Evolutionary conservation across 1,284 basidiomycete species (phyloP), one percentile per base, ranked within the genome.

Genomic region (Rhodotorula sp.): DNA sequence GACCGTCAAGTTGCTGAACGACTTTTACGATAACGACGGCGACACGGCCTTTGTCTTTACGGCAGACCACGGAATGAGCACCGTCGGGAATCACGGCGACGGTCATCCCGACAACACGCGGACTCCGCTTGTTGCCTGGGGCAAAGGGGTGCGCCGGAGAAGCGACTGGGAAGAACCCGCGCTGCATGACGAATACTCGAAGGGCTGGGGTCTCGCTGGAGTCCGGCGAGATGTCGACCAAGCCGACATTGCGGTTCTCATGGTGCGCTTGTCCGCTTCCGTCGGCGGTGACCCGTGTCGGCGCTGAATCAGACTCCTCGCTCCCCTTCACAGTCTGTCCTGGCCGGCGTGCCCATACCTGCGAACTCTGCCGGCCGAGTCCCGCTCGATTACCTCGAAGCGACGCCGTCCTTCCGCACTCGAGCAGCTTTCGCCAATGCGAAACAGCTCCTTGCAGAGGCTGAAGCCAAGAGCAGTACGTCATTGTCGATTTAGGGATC

Each of bases 1-100:
- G 69, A 87, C 89, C 0, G 90, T 92, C 76, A 77, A 81, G 52
- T 82, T 91, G 18, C 81, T 94, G 48, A 80, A 82, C 2, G 84
- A 87, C 5, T 92, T 90, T 78, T 94, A 89, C 78, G 80, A 82
- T 54, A 88, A 90, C 68, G 82, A 87, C 34, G 79, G 80, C 43
- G 86, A 88, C 64, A 94, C 92, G 0, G 88, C 87, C 54, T 95
- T 86, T 78, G 82, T 95, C 56, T 93, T 95, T 79, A 93, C 91
- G 5, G 91, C 93, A 0, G 92, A 95, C 80, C 92, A 95, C 79
- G 92, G 92, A 8, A 95, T 95, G 92, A 91, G 90, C 58, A 58
- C 14, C 58, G 90, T 93, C 68, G 92, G 92, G 39, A 95, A 93
- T 78, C 92, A 95, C 73, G 92, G 92, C 4, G 92, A 95, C 77